Evolutionary conservation across 2,329 filamentous ascomycete genomes (phyloP).

Genomic region (Aspergillus oerlinghausenensis): DNA sequence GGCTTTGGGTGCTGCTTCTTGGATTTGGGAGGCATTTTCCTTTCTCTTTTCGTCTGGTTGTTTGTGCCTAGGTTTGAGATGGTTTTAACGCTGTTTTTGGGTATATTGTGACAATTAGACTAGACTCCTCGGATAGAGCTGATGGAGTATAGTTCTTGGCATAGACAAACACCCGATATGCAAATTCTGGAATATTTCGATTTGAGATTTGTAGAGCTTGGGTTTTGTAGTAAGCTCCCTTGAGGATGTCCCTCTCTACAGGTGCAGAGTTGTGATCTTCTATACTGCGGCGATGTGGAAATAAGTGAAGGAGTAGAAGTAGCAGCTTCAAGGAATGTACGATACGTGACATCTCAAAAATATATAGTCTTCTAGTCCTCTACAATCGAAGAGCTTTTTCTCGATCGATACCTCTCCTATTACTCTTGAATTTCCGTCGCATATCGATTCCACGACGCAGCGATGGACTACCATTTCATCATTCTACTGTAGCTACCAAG

Average conservation of each 20-base stretch:
- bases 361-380: not conserved
- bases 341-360: too few relatives aligned
- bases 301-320: not conserved
- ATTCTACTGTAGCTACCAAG: not conserved
- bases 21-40: constrained; percentile 20
- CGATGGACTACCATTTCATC: not conserved
- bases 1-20: constrained; percentile 12
- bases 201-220: not conserved
- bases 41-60: not conserved
- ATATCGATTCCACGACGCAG: not conserved
- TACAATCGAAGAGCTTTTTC: not conserved
- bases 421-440: not conserved
- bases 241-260: not conserved
- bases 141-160: too few relatives aligned
- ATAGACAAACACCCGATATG: too few relatives aligned
- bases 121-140: not conserved
- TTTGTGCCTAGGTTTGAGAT: constrained; percentile 1
- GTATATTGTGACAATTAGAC: constrained; percentile 1
- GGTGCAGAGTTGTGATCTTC: not conserved
- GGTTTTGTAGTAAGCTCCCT: not conserved
- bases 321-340: too few relatives aligned
- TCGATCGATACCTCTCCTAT: not conserved
- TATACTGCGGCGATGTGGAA: not conserved
- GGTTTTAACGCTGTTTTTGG: constrained; percentile 1
- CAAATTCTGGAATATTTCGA: not conserved